Evolutionary conservation across 495 filamentous ascomycete genomes (phyloP), one percentile per base, ranked within the genome.

Genomic region (Lepidopterella palustris): DNA sequence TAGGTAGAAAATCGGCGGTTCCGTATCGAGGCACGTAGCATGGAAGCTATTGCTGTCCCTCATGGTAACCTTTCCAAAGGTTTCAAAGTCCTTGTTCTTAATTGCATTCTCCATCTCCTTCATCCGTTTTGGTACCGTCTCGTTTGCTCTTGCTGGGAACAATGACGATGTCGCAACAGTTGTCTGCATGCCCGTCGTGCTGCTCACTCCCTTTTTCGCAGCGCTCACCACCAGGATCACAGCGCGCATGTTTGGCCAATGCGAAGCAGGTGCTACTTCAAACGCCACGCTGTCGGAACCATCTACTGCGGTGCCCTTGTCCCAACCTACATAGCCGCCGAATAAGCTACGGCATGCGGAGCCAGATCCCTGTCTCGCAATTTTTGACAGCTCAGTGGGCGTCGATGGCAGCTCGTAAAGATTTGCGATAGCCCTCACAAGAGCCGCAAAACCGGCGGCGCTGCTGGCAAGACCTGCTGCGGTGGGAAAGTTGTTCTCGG

Each of bases 401-500:
- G 85, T 82, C 51, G 87, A 79, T 0, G 86, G 85, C 1, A 98
- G 84, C 68, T 87, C 77, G 76, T 97, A 98, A 28, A 98, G 81
- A 70, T 97, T 79, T 13, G 95, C 93, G 62, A 98, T 89, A 40
- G 90, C 90, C 47, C 92, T 84, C 40, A 97, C 91, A 0, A 98
- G 83, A 13, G 93, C 93, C 15, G 93, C 93, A 69, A 97, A 97
- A 32, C 93, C 93, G 4, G 93, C 93, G 13, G 93, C 93, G 0
- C 88, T 93, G 49, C 84, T 88, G 24, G 93, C 93, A 20, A 98
- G 85, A 15, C 93, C 93, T n/a, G 93, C 93, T 27, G 93, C 93
- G 24, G 93, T 98, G 54, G 93, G 93, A 82, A 98, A 98, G 79
- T 98, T 98, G 81, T 98, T 98, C 73, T 89, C 86, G 59, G 86